A percentile compares a stretch with the other conserved stretches of the same genome.
Conservation (phyloP, 2,329 filamentous ascomycete genomes). For the Ophiostoma ulmi region DNA sequence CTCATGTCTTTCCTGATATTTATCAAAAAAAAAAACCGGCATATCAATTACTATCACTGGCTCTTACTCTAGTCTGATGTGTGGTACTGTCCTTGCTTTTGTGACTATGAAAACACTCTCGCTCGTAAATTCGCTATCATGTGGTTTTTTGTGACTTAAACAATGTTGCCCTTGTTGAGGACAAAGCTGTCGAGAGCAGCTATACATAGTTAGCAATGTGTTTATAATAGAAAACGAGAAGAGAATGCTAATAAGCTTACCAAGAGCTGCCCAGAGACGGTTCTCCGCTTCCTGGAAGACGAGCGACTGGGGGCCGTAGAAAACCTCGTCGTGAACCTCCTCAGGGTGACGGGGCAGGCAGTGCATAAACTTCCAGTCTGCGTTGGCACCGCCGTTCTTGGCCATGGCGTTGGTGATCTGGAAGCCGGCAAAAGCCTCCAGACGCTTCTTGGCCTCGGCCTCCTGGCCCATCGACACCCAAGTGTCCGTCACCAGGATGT, state of each 20-base stretch:
- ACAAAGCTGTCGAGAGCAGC: constrained; percentile 83
- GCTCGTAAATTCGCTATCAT: constrained; percentile 2
- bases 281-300: constrained; percentile 96
- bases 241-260: constrained; percentile 42
- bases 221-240: not conserved
- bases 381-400: constrained; percentile 75
- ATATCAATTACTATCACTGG: not conserved
- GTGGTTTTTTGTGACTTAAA: constrained; percentile 28
- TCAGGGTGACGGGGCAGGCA: constrained; percentile 88
- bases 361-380: constrained; percentile 97
- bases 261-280: constrained; percentile 80
- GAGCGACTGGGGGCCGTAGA: constrained; percentile 77
- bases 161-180: constrained; percentile 83
- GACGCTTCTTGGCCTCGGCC: constrained; percentile 67
- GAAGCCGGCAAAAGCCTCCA: constrained; percentile 81
- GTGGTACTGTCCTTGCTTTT: not conserved
- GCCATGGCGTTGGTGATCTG: constrained; percentile 87
- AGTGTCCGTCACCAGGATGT: constrained; percentile 91
- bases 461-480: constrained; percentile 99
- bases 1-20: not conserved
- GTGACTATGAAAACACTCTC: not conserved
- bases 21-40: not conserved
- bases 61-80: not conserved
- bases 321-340: constrained; percentile 91
- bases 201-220: constrained; percentile 29